phyloP scores from a whole-genome alignment of 495 filamentous ascomycete genomes.

The Coniosporium apollinis region DNA sequence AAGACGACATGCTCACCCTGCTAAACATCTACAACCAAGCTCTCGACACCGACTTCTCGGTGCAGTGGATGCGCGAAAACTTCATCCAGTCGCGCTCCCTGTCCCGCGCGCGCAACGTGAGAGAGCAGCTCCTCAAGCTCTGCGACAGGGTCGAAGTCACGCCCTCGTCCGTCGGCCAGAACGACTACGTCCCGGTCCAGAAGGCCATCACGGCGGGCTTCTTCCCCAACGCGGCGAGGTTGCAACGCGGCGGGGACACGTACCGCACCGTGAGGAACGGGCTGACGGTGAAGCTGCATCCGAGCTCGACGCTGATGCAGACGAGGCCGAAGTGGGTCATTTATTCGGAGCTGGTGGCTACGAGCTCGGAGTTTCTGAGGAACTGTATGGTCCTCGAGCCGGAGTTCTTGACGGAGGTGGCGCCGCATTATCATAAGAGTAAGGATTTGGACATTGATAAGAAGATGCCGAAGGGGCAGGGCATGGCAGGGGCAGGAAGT shows the following conservation, averaged over 20 bases:
- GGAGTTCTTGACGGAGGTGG: constrained; percentile 79
- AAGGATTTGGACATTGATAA: constrained; percentile 75
- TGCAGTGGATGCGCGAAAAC: constrained; percentile 83
- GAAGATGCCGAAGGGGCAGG: constrained; percentile 58
- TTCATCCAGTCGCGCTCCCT: constrained; percentile 82
- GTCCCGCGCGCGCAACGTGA: constrained; percentile 75
- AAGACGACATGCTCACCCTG: constrained; percentile 77
- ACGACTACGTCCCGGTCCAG: constrained; percentile 59
- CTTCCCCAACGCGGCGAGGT: constrained; percentile 81
- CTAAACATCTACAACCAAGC: constrained; percentile 98
- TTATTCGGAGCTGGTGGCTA: constrained; percentile 84
- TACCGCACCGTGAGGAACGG: constrained; percentile 94
- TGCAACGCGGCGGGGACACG: constrained; percentile 71
- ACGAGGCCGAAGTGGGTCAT: constrained; percentile 77
- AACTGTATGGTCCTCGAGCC: constrained; percentile 70
- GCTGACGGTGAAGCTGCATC: constrained; percentile 79
- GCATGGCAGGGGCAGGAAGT: too few relatives aligned
- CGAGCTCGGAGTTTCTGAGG: constrained; percentile 88
- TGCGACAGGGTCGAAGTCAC: constrained; percentile 86
- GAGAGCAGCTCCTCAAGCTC: constrained; percentile 84
- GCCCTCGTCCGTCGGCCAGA: constrained; percentile 47
- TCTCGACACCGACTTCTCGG: constrained; percentile 82
- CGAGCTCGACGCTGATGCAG: constrained; percentile 64
- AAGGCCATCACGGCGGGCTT: constrained; percentile 84
- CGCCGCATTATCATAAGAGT: constrained; percentile 91